phyloP scores from a whole-genome alignment of 1,284 basidiomycete genomes.

The Boletus sp. region DNA sequence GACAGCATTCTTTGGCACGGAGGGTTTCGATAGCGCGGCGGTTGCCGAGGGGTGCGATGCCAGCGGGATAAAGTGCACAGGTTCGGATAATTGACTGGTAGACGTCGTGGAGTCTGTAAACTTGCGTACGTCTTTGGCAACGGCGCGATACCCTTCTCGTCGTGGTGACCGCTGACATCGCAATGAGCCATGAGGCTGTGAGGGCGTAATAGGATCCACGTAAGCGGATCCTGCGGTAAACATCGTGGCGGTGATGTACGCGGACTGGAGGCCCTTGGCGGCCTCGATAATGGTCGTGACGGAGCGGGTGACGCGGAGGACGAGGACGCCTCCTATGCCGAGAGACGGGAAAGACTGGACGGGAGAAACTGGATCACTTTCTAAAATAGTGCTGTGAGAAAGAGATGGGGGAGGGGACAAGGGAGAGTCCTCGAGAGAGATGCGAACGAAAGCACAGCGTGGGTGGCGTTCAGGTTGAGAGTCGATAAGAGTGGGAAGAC shows the following conservation, averaged over 20 bases:
- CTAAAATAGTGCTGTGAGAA: conserved; percentile 3
- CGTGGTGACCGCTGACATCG: conserved; percentile 32
- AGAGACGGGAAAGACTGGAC: conserved; percentile 10
- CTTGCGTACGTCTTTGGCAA: conserved; percentile 40
- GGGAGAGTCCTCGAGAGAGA: conserved; percentile 35
- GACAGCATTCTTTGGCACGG: conserved; percentile 20
- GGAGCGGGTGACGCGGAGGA: conserved; percentile 45
- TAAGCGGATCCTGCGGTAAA: conserved; percentile 43
- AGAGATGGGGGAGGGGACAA: conserved; percentile 24
- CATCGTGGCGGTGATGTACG: conserved; percentile 56
- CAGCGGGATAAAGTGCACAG: conserved; percentile 40
- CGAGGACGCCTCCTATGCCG: conserved; percentile 23
- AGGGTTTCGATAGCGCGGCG: conserved; percentile 12
- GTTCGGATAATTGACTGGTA: conserved; percentile 22
- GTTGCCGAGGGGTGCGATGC: conserved; percentile 27
- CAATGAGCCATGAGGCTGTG: conserved; percentile 16
- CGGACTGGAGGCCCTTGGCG: conserved; percentile 59
- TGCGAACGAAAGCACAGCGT: conserved; percentile 32
- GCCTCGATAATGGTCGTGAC: conserved; percentile 53
- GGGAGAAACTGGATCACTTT: conserved; percentile 6
- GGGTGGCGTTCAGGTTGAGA: conserved; percentile 30
- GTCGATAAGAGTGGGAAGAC: conserved; percentile 32
- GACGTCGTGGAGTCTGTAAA: conserved; percentile 33
- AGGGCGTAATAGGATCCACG: not conserved
- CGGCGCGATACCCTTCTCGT: conserved; percentile 52